Evolutionary conservation across 768 basidiomycete species (phyloP).

Genomic region (Hemileccinum rubropunctum): DNA sequence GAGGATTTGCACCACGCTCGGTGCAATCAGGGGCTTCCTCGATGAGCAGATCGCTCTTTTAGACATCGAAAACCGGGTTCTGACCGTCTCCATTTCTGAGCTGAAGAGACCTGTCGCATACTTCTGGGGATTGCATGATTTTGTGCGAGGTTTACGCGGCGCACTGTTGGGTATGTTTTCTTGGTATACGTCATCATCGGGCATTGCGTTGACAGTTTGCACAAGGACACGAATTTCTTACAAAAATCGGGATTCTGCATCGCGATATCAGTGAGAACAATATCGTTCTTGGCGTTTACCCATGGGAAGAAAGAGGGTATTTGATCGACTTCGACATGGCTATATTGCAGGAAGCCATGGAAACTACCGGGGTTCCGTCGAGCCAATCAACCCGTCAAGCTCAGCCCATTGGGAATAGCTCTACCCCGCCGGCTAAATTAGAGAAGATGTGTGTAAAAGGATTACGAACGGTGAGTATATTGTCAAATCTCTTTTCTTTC

Average conservation of each 20-base stretch:
- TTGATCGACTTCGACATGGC: slow-evolving; percentile 31
- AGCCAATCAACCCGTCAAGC: not conserved
- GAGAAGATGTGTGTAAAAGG: not conserved
- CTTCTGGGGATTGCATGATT: not conserved
- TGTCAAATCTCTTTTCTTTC: not conserved
- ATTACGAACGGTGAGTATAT: not conserved
- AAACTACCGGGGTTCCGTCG: not conserved
- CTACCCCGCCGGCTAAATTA: not conserved
- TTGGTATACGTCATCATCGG: no score
- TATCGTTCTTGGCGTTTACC: slow-evolving; percentile 24
- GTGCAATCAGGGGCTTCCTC: not conserved
- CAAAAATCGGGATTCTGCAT: slow-evolving; percentile 25
- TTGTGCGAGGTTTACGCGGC: not conserved
- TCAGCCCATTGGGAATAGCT: no score
- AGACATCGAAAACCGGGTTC: not conserved
- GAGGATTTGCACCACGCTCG: not conserved
- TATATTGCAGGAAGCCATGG: not conserved
- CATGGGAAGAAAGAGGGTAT: slow-evolving; percentile 21
- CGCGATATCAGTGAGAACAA: slow-evolving; percentile 23
- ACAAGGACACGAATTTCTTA: slow-evolving; percentile 14
- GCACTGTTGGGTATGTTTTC: not conserved
- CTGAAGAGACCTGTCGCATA: not conserved
- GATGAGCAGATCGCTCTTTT: not conserved
- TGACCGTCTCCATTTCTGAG: not conserved
- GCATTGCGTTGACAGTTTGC: not conserved